Base-by-base conservation (phyloP, 202 grass and related monocot species). In the Carex sylvatica region DNA sequence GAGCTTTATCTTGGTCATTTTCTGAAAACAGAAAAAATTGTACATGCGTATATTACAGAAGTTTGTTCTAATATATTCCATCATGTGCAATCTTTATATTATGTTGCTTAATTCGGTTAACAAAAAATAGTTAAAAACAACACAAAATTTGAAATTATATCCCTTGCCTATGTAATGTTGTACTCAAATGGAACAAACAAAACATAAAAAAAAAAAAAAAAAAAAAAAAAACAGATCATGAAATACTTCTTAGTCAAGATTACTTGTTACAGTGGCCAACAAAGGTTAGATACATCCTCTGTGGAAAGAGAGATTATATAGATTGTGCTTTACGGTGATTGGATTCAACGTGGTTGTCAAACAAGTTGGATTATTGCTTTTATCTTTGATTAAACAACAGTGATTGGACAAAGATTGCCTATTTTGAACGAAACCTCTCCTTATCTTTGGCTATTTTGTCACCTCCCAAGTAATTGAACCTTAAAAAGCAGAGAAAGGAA, bases 191-290 rank as follows among this genome's bases (percentile, higher is more conserved):
- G 40, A 74, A 35, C 26, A 33, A 31, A 76, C 46, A 31, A 76
- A 76, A 56, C 14, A 2, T 76, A 52, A 35, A 36, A 33, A 58
- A 56, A 7, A 44, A 1, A 55, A 55, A 74, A 58, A 1, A 55
- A 55, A 74, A 58, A 76, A 51, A 26, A 26, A 26, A 26, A 76
- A 51, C 28, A 58, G 73, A 76, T 58, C 5, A 33, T 47, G 12
- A 46, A 65, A 42, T 67, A 61, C 31, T 22, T 61, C 19, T 62
- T 10, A 80, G 23, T 65, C 38, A 69, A 82, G 19, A 38, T 69
- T 82, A 53, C 80, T 82, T 82, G 5, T 82, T 82, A 46, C 63
- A 68, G 31, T 69, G 80, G 80, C 38, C 68, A 82, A 69, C 80
- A 55, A 69, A 82, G 40, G 12, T 31, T 65, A 56, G 80, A 55